Conservation (phyloP, 306 rosid species). For the Dalbergia cultrata region DNA sequence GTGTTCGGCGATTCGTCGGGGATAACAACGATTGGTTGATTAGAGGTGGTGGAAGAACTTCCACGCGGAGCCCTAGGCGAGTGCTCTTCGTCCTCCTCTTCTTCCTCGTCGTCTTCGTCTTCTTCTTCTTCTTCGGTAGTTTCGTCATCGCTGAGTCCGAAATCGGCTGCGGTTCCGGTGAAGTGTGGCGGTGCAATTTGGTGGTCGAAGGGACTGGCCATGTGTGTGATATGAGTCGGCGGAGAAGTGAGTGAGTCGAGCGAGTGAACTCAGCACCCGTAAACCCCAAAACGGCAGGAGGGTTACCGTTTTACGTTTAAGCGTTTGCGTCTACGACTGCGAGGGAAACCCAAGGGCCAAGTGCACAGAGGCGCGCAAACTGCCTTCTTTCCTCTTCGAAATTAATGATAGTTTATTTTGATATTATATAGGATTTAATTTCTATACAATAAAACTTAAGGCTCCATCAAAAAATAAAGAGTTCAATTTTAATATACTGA, state of each 20-base stretch:
- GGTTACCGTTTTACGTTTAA: neutral
- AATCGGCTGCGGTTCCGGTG: conserved; percentile 3
- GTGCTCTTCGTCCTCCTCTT: conserved; percentile 33
- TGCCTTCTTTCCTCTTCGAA: neutral
- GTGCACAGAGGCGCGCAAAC: neutral
- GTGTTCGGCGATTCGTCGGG: conserved; percentile 24
- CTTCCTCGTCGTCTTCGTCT: conserved; percentile 33
- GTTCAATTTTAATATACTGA: no score
- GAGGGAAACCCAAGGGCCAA: no score
- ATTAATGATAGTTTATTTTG: no score
- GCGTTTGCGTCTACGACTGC: neutral
- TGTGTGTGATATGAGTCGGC: neutral
- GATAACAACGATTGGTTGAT: conserved; percentile 17
- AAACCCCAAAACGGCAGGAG: neutral
- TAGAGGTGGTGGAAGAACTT: conserved; percentile 31
- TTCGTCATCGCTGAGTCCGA: conserved; percentile 9
- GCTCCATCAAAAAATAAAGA: no score
- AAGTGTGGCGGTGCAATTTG: neutral
- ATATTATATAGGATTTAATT: no score
- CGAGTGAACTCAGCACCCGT: neutral
- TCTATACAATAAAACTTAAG: no score
- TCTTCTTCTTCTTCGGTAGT: conserved; percentile 40
- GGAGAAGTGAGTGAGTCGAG: neutral
- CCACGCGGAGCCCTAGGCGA: conserved; percentile 45
- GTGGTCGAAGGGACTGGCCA: neutral